Evolutionary conservation across 306 rosid species (phyloP), one percentile per base, ranked within the genome.

Genomic region (Medicago lupulina): DNA sequence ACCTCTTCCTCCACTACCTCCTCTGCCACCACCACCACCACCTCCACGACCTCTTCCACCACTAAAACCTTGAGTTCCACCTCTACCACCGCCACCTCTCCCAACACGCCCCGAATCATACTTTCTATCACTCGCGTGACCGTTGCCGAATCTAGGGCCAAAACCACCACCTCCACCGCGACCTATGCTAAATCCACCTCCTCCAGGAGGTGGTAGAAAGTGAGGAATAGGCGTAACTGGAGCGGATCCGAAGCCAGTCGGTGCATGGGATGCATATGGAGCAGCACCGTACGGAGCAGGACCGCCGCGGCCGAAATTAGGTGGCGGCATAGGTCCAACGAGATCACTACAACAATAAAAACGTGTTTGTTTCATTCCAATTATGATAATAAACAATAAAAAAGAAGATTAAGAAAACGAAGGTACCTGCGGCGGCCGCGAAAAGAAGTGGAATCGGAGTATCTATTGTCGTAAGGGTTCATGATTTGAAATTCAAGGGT

Each of bases 351-450:
- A 77, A 8, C 15, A 15, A 58, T 11, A 67, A 4, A 80, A 73
- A 62, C 55, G 31, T 7, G 43, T 40, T n/a, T 1, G 70, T 46
- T 43, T 62, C 1, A n/a, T 76, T 21, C 19, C 3, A 40, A 6
- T 6, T 5, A 44, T 55, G 34, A 2, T 5, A 41, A 12, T 2
- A 28, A 41, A 12, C 2, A 2, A 21, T 21, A 21, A 21, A 23
- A 23, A 2, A 23, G 28, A 23, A 23, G 11, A 3, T n/a, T 25
- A 11, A 14, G 31, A 46, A 43, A 18, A 11, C 1, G 6, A n/a
- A 9, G 16, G 8, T 71, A 94, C 98, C 96, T 88, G 74, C 91
- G 92, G 64, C 95, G 98, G 61, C 86, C 86, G 40, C 97, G 94
- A 67, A 87, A 94, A 63, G 98, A 92, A 71, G 79, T 64, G 8